Percentiles rank a stretch among this genome's conserved stretches.
These are phyloP conservation scores for Ensete glaucum DNA, from an alignment of 176 grass and related monocot species.

Conservation along the genomic window DNA sequence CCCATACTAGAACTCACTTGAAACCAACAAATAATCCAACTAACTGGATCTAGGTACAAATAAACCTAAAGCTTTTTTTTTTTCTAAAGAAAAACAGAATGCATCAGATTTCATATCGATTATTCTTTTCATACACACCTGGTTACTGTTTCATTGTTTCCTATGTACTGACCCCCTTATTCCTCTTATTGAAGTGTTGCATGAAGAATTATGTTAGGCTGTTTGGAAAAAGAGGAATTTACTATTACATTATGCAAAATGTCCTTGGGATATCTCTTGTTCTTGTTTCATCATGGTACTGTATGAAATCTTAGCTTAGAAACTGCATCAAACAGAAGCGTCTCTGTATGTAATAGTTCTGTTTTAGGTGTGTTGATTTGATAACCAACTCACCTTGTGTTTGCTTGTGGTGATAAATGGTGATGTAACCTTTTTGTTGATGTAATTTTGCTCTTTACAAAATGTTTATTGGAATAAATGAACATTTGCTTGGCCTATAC, in stretches of 20 bases:
- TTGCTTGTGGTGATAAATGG: neutral
- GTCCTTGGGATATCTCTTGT: neutral
- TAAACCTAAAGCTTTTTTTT: neutral
- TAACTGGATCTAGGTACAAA: neutral
- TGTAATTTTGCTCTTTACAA: no score
- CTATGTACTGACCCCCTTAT: neutral
- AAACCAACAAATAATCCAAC: no score
- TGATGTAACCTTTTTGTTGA: neutral
- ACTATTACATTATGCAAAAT: neutral
- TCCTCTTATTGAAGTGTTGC: neutral
- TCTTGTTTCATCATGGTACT: neutral
- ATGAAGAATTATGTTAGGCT: neutral
- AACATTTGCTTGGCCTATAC: neutral
- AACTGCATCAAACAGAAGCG: neutral
- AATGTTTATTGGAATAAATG: neutral
- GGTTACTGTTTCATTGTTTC: neutral
- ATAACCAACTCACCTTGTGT: neutral
- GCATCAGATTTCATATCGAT: neutral
- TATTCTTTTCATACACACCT: neutral
- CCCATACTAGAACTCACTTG: no score
- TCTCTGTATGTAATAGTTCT: neutral
- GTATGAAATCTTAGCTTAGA: neutral
- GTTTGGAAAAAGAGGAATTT: neutral
- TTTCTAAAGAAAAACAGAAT: neutral
- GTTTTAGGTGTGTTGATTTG: neutral